Evolutionary conservation across 805 yeast genomes (phyloP).

Genomic region (Lipomyces yamadae): DNA sequence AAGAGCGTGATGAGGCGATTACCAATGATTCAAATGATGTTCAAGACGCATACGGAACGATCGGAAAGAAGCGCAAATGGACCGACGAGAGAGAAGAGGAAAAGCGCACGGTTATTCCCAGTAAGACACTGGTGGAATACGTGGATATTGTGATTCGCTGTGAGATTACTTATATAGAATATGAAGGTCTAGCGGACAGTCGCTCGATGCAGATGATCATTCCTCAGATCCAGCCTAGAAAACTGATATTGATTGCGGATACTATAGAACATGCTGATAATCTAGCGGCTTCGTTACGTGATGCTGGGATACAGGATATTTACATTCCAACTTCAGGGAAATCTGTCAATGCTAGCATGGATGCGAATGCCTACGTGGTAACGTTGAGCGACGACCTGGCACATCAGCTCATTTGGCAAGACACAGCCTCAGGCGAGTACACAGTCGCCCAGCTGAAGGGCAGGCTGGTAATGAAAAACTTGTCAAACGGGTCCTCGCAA

Average conservation of each 20-base stretch:
- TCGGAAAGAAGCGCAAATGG: conserved; percentile 50
- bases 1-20: conserved; percentile 45
- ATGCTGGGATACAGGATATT: conserved; percentile 41
- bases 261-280: conserved; percentile 22
- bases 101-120: conserved; percentile 30
- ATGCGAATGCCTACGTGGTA: conserved; percentile 61
- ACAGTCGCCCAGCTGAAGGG: conserved; percentile 84
- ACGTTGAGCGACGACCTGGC: conserved; percentile 68
- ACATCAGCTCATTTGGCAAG: conserved; percentile 77
- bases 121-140: conserved; percentile 39
- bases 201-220: conserved; percentile 79
- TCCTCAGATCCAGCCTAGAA: conserved; percentile 77
- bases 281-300: conserved; percentile 33
- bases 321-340: conserved; percentile 36
- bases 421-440: conserved; percentile 70
- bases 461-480: conserved; percentile 47
- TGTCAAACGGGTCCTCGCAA: conserved; percentile 26
- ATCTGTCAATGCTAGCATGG: conserved; percentile 50
- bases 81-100: conserved; percentile 40
- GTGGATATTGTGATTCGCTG: conserved; percentile 62
- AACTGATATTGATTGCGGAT: conserved; percentile 63
- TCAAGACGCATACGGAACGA: conserved; percentile 40
- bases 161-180: conserved; percentile 74
- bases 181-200: conserved; percentile 81
- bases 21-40: conserved; percentile 40